A percentile compares a stretch with the other conserved stretches of the same genome.
Evolutionary conservation across 306 rosid species (phyloP).

Genomic region (Cicer yamashitae): DNA sequence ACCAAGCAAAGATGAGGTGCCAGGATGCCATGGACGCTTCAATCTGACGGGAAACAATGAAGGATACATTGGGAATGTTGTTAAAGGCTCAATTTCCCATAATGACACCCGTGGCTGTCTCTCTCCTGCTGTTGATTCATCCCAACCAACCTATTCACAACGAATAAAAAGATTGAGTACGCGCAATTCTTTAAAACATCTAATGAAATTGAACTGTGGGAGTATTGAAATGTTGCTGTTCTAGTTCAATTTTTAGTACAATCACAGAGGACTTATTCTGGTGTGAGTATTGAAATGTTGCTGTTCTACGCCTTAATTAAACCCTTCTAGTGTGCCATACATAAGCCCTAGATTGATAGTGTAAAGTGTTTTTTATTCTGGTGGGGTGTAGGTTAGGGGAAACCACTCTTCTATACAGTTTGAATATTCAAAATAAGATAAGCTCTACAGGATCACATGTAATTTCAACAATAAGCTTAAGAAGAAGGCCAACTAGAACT

Average conservation of each 20-base stretch:
- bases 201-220: slow-evolving; percentile 13
- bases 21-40: slow-evolving; percentile 95
- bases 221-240: background rate
- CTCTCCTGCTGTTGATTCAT: slow-evolving; percentile 92
- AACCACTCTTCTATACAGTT: slow-evolving; percentile 4
- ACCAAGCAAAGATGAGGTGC: slow-evolving; percentile 80
- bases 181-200: background rate
- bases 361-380: slow-evolving; percentile 1
- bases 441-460: background rate
- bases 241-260: background rate
- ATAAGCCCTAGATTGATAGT: slow-evolving; percentile 2
- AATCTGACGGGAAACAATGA: slow-evolving; percentile 84
- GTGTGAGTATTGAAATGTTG: background rate
- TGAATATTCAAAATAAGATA: background rate
- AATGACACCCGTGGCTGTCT: slow-evolving; percentile 88
- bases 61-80: slow-evolving; percentile 93
- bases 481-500: background rate
- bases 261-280: background rate
- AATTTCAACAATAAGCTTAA: slow-evolving; percentile 11
- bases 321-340: background rate
- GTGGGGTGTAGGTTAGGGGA: background rate
- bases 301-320: background rate
- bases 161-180: slow-evolving; percentile 37
- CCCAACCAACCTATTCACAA: slow-evolving; percentile 85
- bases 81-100: slow-evolving; percentile 95